A percentile compares a stretch with the other conserved stretches of the same genome.
Conservation (phyloP, 495 filamentous ascomycete species). For the Xylaria venustula region DNA sequence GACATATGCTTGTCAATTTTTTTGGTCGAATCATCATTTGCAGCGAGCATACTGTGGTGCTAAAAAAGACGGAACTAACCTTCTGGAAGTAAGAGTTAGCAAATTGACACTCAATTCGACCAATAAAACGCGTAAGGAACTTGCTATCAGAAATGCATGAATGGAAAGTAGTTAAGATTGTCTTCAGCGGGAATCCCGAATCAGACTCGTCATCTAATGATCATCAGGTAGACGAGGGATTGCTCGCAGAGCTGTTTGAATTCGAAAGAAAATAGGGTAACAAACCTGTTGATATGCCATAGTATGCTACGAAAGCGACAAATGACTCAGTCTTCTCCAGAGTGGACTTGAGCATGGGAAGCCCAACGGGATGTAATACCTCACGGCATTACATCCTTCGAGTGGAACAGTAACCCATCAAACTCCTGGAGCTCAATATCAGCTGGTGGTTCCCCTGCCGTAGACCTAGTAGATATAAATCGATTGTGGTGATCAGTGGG, state of each 20-base stretch:
- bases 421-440: not conserved
- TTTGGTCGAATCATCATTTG: slow-evolving; percentile 65
- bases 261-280: not conserved
- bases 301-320: not conserved
- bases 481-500: slow-evolving; percentile 73
- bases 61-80: slow-evolving; percentile 10
- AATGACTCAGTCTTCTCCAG: not conserved
- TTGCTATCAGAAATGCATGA: slow-evolving; percentile 68
- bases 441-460: not conserved
- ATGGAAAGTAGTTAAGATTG: slow-evolving; percentile 68
- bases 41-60: slow-evolving; percentile 13
- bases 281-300: not conserved
- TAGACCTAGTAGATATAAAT: not conserved
- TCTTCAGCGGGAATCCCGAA: slow-evolving; percentile 79
- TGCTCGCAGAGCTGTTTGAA: not conserved
- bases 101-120: not conserved
- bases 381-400: too few species aligned
- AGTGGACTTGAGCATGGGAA: not conserved
- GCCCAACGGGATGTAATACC: not conserved
- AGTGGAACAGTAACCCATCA: not conserved
- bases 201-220: slow-evolving; percentile 88
- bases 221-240: slow-evolving; percentile 55
- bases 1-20: slow-evolving; percentile 87
- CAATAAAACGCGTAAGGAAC: slow-evolving; percentile 4
- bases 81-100: slow-evolving; percentile 10